Evolutionary conservation across 768 basidiomycete genomes (phyloP).

Genomic region (Boletales sp.): DNA sequence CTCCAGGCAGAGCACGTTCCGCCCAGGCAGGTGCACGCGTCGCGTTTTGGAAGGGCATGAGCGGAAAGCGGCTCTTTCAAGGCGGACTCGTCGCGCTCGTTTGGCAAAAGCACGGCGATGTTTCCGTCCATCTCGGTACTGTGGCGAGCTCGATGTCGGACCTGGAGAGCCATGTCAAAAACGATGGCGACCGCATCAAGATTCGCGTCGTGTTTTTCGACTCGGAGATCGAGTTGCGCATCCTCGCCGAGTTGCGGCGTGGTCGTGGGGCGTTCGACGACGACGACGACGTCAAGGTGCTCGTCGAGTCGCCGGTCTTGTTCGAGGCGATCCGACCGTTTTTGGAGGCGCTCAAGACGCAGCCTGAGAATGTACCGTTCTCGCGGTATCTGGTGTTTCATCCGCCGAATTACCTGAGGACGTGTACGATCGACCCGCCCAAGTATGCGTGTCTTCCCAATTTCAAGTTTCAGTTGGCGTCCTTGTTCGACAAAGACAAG

Average conservation of each 20-base stretch:
- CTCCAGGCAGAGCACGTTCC: constrained; percentile 53
- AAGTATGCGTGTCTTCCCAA: constrained; percentile 49
- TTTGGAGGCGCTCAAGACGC: constrained; percentile 54
- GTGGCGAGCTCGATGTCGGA: constrained; percentile 43
- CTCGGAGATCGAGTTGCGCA: constrained; percentile 46
- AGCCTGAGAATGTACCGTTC: constrained; percentile 59
- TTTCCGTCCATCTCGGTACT: constrained; percentile 53
- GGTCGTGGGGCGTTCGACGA: constrained; percentile 19
- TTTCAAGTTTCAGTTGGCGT: constrained; percentile 55
- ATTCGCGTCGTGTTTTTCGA: constrained; percentile 65
- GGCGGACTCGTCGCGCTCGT: constrained; percentile 65
- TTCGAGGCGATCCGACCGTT: constrained; percentile 68
- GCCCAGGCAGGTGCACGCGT: constrained; percentile 35
- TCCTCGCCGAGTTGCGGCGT: constrained; percentile 36
- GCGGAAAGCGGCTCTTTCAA: constrained; percentile 54
- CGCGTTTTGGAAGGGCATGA: constrained; percentile 59
- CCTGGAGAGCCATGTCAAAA: constrained; percentile 42
- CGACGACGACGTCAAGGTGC: constrained; percentile 28
- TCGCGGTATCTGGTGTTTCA: constrained; percentile 47
- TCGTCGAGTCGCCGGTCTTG: constrained; percentile 64
- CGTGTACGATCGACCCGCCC: constrained; percentile 45
- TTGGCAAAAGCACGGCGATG: constrained; percentile 33
- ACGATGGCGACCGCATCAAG: constrained; percentile 32
- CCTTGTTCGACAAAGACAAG: constrained; percentile 44
- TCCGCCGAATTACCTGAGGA: constrained; percentile 32